phyloP scores from a whole-genome alignment of 2,329 filamentous ascomycete genomes.

The Cucurbitaria berberidis region DNA sequence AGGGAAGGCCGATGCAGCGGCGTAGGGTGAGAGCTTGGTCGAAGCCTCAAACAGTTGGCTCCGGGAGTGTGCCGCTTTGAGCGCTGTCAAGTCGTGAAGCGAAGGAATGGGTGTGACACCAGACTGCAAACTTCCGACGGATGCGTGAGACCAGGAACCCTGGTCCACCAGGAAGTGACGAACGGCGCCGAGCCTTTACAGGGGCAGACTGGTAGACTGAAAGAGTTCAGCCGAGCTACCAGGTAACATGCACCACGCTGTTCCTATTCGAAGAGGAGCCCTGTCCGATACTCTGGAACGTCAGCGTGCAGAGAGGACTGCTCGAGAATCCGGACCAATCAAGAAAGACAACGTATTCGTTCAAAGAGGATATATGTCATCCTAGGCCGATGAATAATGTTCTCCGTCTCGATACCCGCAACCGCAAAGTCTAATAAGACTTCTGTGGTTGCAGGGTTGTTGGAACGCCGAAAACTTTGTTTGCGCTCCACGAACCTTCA shows the following conservation, averaged over 20 bases:
- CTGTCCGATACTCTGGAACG: conserved; percentile 36
- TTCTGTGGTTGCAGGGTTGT: conserved; percentile 47
- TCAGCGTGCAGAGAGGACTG: conserved; percentile 26
- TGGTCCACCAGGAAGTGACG: conserved; percentile 34
- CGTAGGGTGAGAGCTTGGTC: conserved; percentile 43
- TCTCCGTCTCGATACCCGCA: conserved; percentile 32
- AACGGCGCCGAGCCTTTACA: conserved; percentile 36
- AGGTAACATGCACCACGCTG: conserved; percentile 37
- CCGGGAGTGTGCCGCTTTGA: conserved; percentile 49
- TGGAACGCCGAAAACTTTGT: conserved; percentile 47
- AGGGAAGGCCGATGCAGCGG: conserved; percentile 44
- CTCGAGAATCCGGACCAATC: conserved; percentile 26
- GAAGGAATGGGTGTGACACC: conserved; percentile 45
- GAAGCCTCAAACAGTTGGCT: conserved; percentile 49
- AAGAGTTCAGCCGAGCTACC: conserved; percentile 40
- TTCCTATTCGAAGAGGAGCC: conserved; percentile 33
- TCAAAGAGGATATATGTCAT: conserved; percentile 26
- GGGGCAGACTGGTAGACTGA: conserved; percentile 25
- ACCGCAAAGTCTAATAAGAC: conserved; percentile 47
- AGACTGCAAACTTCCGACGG: conserved; percentile 38
- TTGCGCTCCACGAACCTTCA: conserved; percentile 40
- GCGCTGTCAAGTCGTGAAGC: conserved; percentile 48
- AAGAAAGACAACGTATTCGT: conserved; percentile 23
- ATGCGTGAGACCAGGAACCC: conserved; percentile 35
- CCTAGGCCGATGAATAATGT: conserved; percentile 40